Percentiles rank a stretch among this genome's conserved stretches.
Evolutionary conservation across 2,329 filamentous ascomycete genomes (phyloP).

Genomic region (Lizonia empirigonia): DNA sequence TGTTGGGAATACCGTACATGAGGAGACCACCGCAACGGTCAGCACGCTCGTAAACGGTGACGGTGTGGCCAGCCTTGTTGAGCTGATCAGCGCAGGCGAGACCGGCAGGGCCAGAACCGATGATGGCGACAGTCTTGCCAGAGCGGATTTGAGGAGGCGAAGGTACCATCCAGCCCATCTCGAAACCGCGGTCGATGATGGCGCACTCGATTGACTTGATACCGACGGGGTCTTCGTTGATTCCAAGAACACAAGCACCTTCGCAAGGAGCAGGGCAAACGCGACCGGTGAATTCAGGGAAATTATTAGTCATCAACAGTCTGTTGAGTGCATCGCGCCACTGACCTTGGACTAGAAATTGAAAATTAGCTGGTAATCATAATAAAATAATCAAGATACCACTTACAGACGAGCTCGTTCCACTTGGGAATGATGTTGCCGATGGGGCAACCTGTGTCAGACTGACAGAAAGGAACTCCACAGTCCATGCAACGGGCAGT

Average conservation of each 20-base stretch:
- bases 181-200: conserved; percentile 96
- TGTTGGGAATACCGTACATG: conserved; percentile 99
- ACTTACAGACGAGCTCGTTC: conserved; percentile 84
- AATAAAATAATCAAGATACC: too few relatives aligned
- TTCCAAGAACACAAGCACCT: conserved; percentile 92
- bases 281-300: conserved; percentile 96
- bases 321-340: conserved; percentile 93
- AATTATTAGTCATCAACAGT: conserved; percentile 96
- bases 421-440: conserved; percentile 98
- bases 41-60: conserved; percentile 91
- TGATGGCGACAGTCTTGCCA: conserved; percentile 85
- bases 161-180: conserved; percentile 98
- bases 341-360: conserved; percentile 59
- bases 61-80: conserved; percentile 85
- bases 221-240: conserved; percentile 95
- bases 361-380: too few relatives aligned
- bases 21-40: conserved; percentile 89
- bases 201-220: conserved; percentile 99
- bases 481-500: conserved; percentile 98
- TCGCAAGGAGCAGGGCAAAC: conserved; percentile 97
- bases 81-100: conserved; percentile 91
- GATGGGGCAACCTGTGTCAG: conserved; percentile 92
- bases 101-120: conserved; percentile 91
- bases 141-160: conserved; percentile 77
- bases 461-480: conserved; percentile 97